Conservation (phyloP, 768 basidiomycete genomes). For the Auricularia sp. region DNA sequence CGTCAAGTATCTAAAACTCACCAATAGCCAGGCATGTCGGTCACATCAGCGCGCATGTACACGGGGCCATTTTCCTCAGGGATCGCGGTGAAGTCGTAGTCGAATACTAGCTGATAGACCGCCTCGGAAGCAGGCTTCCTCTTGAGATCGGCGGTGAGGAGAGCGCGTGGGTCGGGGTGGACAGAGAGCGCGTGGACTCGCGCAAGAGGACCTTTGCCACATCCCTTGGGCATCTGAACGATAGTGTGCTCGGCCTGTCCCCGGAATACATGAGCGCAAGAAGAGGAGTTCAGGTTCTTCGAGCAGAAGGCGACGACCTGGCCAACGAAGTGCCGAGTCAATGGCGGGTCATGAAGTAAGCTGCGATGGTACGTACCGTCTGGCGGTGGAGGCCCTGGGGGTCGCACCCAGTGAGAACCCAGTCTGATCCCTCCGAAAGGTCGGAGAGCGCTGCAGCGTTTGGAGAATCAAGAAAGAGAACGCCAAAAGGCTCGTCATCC, state of each 20-base stretch:
- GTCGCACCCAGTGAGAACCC: conserved; percentile 3
- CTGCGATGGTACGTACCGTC: background rate
- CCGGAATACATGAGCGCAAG: conserved; percentile 4
- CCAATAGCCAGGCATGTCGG: conserved; percentile 1
- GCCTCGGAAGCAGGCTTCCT: background rate
- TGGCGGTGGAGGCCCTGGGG: background rate
- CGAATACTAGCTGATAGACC: conserved; percentile 4
- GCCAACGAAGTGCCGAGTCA: background rate
- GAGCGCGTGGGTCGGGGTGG: background rate
- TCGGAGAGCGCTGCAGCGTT: background rate
- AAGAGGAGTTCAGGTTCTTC: background rate
- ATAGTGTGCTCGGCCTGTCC: conserved; percentile 6
- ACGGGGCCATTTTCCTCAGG: conserved; percentile 5
- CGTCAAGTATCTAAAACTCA: background rate
- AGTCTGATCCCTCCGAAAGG: background rate
- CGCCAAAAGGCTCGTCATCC: conserved; percentile 1
- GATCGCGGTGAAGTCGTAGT: conserved; percentile 6
- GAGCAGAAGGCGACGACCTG: conserved; percentile 7
- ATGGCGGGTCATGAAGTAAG: background rate
- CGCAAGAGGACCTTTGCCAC: conserved; percentile 3
- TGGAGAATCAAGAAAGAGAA: conserved; percentile 1
- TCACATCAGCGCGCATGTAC: background rate
- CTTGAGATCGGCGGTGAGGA: background rate
- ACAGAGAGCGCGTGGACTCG: background rate
- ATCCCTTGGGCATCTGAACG: conserved; percentile 6